A percentile compares a stretch with the other conserved stretches of the same genome.
These are phyloP conservation scores for Trichoderma asperellum DNA, from an alignment of 2,329 filamentous ascomycete genomes.

Conservation along the genomic window DNA sequence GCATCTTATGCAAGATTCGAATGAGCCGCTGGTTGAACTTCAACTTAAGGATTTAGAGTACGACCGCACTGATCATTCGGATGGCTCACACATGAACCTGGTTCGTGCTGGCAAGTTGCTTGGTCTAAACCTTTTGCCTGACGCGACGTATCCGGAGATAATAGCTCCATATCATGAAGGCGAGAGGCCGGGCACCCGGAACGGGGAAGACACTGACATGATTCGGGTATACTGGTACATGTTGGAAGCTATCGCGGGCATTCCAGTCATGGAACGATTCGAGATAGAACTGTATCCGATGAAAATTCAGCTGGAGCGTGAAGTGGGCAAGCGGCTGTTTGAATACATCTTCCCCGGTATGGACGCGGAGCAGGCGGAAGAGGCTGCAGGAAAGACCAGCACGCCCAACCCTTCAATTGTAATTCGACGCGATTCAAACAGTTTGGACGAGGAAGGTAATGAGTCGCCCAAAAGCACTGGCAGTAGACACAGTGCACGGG, in stretches of 20 bases:
- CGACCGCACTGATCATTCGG: conserved; percentile 93
- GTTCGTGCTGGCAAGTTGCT: conserved; percentile 86
- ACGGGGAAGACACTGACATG: conserved; percentile 69
- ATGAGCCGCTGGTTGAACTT: conserved; percentile 88
- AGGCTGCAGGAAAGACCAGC: conserved; percentile 55
- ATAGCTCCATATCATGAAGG: conserved; percentile 84
- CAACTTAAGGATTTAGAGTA: conserved; percentile 91
- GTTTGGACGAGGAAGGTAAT: conserved; percentile 54
- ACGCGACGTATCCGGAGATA: conserved; percentile 95
- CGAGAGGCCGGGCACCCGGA: conserved; percentile 51
- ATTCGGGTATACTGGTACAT: conserved; percentile 96
- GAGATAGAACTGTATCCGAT: conserved; percentile 92
- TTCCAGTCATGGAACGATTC: conserved; percentile 95
- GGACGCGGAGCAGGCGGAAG: conserved; percentile 56
- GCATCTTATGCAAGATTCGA: conserved; percentile 88
- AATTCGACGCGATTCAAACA: conserved; percentile 45
- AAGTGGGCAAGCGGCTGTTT: conserved; percentile 89
- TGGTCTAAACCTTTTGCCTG: conserved; percentile 84
- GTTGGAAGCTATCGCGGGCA: conserved; percentile 96
- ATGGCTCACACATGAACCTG: conserved; percentile 93
- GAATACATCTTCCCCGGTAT: conserved; percentile 96
- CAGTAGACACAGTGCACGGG: conserved; percentile 43
- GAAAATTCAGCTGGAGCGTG: conserved; percentile 89
- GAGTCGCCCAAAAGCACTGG: conserved; percentile 47
- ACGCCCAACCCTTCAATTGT: conserved; percentile 68